These are phyloP conservation scores for Candida pini DNA, from an alignment of 805 yeast species.

Conservation along the genomic window DNA sequence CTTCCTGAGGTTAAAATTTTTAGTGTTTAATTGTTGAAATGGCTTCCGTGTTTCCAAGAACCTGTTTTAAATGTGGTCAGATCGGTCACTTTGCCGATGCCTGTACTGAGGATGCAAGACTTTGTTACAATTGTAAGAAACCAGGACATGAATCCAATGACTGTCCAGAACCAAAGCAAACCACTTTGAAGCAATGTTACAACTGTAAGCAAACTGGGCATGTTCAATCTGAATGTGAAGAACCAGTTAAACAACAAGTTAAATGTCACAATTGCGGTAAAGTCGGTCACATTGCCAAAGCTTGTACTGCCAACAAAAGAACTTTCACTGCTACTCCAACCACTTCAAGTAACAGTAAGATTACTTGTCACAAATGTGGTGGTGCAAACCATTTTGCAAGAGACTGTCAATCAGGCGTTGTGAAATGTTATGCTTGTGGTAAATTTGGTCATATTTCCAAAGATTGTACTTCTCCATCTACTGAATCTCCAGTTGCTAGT, in stretches of 20 bases:
- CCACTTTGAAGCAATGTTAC: slow-evolving; percentile 84
- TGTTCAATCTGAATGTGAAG: slow-evolving; percentile 77
- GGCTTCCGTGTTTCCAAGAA: slow-evolving; percentile 44
- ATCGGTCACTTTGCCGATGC: slow-evolving; percentile 86
- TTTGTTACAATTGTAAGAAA: slow-evolving; percentile 89
- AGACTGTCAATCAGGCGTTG: slow-evolving; percentile 67
- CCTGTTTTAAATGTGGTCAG: slow-evolving; percentile 90
- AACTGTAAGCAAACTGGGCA: slow-evolving; percentile 91
- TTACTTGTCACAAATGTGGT: slow-evolving; percentile 85
- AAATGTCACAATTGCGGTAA: slow-evolving; percentile 79
- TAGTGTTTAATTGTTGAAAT: too few relatives aligned
- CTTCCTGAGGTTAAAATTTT: too few relatives aligned
- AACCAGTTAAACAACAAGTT: slow-evolving; percentile 47
- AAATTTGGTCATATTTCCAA: slow-evolving; percentile 83
- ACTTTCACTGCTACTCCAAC: slow-evolving; percentile 23
- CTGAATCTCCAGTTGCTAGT: slow-evolving; percentile 35
- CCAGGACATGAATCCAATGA: slow-evolving; percentile 87
- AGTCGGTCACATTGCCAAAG: slow-evolving; percentile 78
- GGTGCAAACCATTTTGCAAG: slow-evolving; percentile 91
- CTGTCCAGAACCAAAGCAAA: slow-evolving; percentile 84
- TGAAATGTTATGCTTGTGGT: slow-evolving; percentile 90
- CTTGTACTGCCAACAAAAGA: slow-evolving; percentile 41
- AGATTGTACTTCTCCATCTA: slow-evolving; percentile 62
- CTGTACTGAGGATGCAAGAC: slow-evolving; percentile 77
- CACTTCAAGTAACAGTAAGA: slow-evolving; percentile 29